Percentiles rank a stretch among this genome's conserved stretches.
phyloP scores from a whole-genome alignment of 192 early-diverging fungal genomes.

The Diversispora epigaea region DNA sequence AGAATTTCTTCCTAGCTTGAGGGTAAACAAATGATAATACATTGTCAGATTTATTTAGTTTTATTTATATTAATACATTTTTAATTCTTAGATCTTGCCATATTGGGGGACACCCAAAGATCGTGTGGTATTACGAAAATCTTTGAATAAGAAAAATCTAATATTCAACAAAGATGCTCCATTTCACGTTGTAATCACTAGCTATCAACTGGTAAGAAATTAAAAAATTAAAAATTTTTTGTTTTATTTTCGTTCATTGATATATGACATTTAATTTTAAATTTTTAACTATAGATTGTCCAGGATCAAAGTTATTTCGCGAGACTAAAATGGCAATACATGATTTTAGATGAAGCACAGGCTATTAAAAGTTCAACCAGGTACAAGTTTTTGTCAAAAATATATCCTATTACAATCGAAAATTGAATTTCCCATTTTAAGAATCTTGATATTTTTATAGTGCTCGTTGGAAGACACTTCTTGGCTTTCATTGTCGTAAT shows the following conservation, averaged over 20 bases:
- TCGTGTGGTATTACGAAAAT: constrained; percentile 78
- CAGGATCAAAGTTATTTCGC: constrained; percentile 80
- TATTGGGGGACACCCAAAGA: constrained; percentile 88
- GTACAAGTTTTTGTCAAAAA: background rate
- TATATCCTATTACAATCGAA: background rate
- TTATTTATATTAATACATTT: background rate
- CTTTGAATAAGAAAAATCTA: constrained; percentile 74
- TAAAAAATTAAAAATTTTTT: background rate
- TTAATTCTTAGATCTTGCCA: constrained; percentile 53
- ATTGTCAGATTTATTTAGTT: background rate
- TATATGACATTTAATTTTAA: constrained; percentile 3
- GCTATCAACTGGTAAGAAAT: constrained; percentile 70
- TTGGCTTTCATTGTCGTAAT: constrained; percentile 83
- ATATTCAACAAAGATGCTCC: constrained; percentile 71
- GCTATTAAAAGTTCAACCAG: constrained; percentile 86
- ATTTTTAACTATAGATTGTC: constrained; percentile 45
- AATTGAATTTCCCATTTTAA: background rate
- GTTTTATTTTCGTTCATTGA: background rate
- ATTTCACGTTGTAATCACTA: constrained; percentile 89
- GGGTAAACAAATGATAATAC: constrained; percentile 37
- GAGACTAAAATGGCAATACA: constrained; percentile 91
- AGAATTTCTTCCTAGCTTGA: constrained; percentile 77
- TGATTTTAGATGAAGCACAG: constrained; percentile 94
- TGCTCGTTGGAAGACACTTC: constrained; percentile 84
- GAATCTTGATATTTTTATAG: constrained; percentile 31